These are phyloP conservation scores for Boletellus sp. DNA, from an alignment of 768 basidiomycete species.

Conservation along the genomic window DNA sequence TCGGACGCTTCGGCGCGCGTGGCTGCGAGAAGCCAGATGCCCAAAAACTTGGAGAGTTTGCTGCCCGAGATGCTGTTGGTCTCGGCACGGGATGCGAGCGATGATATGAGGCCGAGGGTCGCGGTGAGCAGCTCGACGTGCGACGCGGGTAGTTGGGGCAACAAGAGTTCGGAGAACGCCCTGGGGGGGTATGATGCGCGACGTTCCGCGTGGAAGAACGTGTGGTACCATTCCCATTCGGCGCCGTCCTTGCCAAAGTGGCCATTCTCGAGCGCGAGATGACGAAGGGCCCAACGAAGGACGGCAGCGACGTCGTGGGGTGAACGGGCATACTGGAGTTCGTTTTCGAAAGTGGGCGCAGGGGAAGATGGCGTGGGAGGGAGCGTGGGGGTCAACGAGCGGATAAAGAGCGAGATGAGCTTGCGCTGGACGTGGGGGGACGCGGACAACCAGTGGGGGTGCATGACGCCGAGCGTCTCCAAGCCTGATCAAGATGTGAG, in stretches of 20 bases:
- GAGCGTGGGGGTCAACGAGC: slow-evolving; percentile 54
- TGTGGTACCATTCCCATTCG: slow-evolving; percentile 64
- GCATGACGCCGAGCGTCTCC: slow-evolving; percentile 80
- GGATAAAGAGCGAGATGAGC: slow-evolving; percentile 68
- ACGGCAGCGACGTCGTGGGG: slow-evolving; percentile 79
- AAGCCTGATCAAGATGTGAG: slow-evolving; percentile 46
- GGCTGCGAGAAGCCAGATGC: slow-evolving; percentile 65
- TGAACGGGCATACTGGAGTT: slow-evolving; percentile 60
- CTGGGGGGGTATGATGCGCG: slow-evolving; percentile 54
- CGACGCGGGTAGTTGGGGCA: slow-evolving; percentile 54
- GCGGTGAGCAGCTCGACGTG: slow-evolving; percentile 58
- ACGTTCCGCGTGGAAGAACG: slow-evolving; percentile 60
- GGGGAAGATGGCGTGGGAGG: slow-evolving; percentile 48
- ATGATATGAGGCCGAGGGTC: slow-evolving; percentile 60
- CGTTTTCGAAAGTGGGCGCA: slow-evolving; percentile 55
- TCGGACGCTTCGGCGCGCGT: slow-evolving; percentile 47
- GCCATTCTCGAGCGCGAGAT: slow-evolving; percentile 57
- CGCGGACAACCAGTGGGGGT: slow-evolving; percentile 79
- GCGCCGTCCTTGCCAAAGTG: slow-evolving; percentile 54
- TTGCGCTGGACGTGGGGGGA: slow-evolving; percentile 64
- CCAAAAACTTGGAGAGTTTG: slow-evolving; percentile 69
- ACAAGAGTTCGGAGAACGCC: slow-evolving; percentile 59
- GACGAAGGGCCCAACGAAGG: slow-evolving; percentile 76
- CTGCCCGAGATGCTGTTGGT: slow-evolving; percentile 72
- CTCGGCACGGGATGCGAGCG: slow-evolving; percentile 69